Evolutionary conservation across 2,329 filamentous ascomycete genomes (phyloP).

Genomic region (Elsinoe arachidis): DNA sequence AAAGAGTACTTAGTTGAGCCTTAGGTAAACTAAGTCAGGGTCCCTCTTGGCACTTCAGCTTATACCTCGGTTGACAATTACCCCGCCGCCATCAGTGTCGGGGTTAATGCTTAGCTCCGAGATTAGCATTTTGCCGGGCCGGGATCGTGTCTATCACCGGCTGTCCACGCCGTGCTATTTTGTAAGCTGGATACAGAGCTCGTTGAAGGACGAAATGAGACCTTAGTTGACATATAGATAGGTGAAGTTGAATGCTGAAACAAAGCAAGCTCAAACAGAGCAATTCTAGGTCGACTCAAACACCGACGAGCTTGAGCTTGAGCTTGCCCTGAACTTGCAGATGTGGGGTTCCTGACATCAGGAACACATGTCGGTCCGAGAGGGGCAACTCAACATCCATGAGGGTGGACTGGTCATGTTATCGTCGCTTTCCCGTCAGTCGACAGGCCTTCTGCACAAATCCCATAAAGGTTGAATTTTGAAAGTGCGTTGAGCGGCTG

Average conservation of each 20-base stretch:
- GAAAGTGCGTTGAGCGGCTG: too few relatives aligned
- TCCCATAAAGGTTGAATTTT: too few relatives aligned
- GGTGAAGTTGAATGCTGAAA: too few relatives aligned
- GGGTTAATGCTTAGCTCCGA: not conserved
- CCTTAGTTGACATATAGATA: too few relatives aligned
- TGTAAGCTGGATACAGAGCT: not conserved
- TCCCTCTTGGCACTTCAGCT: too few relatives aligned
- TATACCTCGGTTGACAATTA: too few relatives aligned
- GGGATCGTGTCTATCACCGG: not conserved
- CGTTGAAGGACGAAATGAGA: too few relatives aligned
- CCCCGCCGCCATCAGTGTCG: not conserved
- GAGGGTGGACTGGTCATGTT: not conserved
- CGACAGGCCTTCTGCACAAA: not conserved
- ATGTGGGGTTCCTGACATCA: slow-evolving; percentile 10
- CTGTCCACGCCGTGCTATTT: not conserved
- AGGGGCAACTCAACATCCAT: not conserved
- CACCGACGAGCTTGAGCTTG: not conserved
- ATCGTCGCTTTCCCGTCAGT: not conserved
- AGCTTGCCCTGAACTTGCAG: not conserved
- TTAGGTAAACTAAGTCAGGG: too few relatives aligned
- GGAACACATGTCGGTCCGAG: slow-evolving; percentile 8
- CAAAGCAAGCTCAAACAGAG: not conserved
- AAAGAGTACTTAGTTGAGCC: too few relatives aligned
- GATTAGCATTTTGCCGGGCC: not conserved
- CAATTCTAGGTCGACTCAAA: not conserved